A percentile compares a stretch with the other conserved stretches of the same genome.
These are phyloP conservation scores for Triticum urartu DNA, from an alignment of 176 grass and related monocot genomes.

Conservation along the genomic window DNA sequence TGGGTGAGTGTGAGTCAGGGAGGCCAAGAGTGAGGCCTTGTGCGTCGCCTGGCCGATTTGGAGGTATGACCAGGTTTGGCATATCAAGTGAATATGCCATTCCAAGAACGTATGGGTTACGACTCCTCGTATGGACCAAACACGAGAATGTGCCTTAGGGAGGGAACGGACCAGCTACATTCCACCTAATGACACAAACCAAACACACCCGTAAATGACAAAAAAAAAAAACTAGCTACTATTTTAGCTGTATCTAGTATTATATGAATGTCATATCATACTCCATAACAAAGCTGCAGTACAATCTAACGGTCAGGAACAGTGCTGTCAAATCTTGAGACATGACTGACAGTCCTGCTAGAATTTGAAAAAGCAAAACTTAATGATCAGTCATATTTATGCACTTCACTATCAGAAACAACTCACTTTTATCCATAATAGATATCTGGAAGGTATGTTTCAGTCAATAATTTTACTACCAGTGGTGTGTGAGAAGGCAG, in stretches of 20 bases:
- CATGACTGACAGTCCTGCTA: conserved; percentile 82
- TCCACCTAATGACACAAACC: no score
- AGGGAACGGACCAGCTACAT: no score
- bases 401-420: neutral
- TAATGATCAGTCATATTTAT: neutral
- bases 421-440: neutral
- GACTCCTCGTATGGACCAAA: no score
- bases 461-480: no score
- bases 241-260: conserved; percentile 61
- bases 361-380: neutral
- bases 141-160: no score
- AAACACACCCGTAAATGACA: conserved; percentile 50
- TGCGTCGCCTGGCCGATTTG: no score
- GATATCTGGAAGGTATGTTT: neutral
- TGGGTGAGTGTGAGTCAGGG: no score
- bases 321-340: conserved; percentile 81
- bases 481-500: no score
- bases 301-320: conserved; percentile 83
- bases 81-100: no score
- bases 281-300: conserved; percentile 91
- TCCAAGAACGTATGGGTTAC: no score
- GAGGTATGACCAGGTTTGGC: no score
- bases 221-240: conserved; percentile 64
- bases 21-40: no score
- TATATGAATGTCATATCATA: conserved; percentile 79